A percentile compares a stretch with the other conserved stretches of the same genome.
These are phyloP conservation scores for Epichloe brachyelytri DNA, from an alignment of 2,329 filamentous ascomycete species.

Conservation along the genomic window DNA sequence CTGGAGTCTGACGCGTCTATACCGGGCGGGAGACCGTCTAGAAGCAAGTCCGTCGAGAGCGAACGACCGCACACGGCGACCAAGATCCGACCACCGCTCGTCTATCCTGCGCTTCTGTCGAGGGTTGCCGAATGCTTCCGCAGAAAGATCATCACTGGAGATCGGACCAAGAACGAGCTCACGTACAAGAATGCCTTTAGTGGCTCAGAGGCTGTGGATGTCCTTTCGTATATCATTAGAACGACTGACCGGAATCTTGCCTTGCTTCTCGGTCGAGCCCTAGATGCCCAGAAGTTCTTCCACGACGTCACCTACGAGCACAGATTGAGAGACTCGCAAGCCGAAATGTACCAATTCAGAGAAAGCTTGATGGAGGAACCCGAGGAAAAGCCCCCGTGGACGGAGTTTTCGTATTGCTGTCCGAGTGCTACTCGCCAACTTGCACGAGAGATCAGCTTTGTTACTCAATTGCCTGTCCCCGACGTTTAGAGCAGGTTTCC, in stretches of 20 bases:
- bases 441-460: conserved; percentile 92
- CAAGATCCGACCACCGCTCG: conserved; percentile 63
- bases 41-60: conserved; percentile 40
- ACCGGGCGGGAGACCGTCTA: conserved; percentile 44
- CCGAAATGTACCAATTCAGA: conserved; percentile 93
- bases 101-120: conserved; percentile 90
- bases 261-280: conserved; percentile 73
- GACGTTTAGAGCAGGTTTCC: conserved; percentile 87
- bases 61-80: conserved; percentile 42
- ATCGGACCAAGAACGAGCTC: conserved; percentile 90
- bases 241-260: conserved; percentile 93
- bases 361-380: conserved; percentile 78
- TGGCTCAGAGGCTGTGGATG: conserved; percentile 86
- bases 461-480: conserved; percentile 94
- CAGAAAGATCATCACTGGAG: conserved; percentile 72
- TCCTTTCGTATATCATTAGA: conserved; percentile 92
- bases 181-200: conserved; percentile 97
- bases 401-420: conserved; percentile 89
- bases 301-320: conserved; percentile 99
- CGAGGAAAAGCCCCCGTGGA: conserved; percentile 69
- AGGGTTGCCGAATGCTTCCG: conserved; percentile 86
- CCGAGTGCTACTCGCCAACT: conserved; percentile 95
- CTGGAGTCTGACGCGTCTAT: conserved; percentile 39
- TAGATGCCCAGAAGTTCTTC: conserved; percentile 98
- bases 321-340: conserved; percentile 80